phyloP scores from a whole-genome alignment of 2,329 filamentous ascomycete genomes.

The Phyllosticta paracitricarpa region DNA sequence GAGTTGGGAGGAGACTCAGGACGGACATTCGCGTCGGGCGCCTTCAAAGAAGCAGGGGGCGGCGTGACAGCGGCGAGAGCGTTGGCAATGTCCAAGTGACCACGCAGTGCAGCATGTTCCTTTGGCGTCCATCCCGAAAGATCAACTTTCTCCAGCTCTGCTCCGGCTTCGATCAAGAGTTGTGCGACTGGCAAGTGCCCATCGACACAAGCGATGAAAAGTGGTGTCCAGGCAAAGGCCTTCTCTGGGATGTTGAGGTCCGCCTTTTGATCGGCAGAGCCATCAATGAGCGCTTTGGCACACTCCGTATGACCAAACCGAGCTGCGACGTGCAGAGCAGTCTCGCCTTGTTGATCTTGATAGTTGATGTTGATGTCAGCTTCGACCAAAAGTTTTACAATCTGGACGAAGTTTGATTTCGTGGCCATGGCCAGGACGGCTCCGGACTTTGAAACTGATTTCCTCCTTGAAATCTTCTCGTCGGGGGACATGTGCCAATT shows the following conservation, averaged over 20 bases:
- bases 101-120: slow-evolving; percentile 84
- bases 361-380: slow-evolving; percentile 91
- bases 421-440: slow-evolving; percentile 81
- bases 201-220: slow-evolving; percentile 87
- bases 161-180: slow-evolving; percentile 67
- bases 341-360: slow-evolving; percentile 82
- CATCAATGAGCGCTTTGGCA: slow-evolving; percentile 63
- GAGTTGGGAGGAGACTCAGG: slow-evolving; percentile 39
- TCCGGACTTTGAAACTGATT: slow-evolving; percentile 69
- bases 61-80: slow-evolving; percentile 51
- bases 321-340: slow-evolving; percentile 82
- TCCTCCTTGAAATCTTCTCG: slow-evolving; percentile 54
- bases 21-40: slow-evolving; percentile 14
- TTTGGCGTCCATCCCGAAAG: slow-evolving; percentile 89
- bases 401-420: slow-evolving; percentile 74
- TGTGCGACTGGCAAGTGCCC: slow-evolving; percentile 67
- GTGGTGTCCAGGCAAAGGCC: slow-evolving; percentile 87
- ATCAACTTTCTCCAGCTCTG: slow-evolving; percentile 64
- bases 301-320: slow-evolving; percentile 79
- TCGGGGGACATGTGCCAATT: slow-evolving; percentile 59
- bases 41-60: slow-evolving; percentile 21
- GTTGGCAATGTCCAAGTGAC: slow-evolving; percentile 72
- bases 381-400: slow-evolving; percentile 79
- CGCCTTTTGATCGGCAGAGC: slow-evolving; percentile 59
- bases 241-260: slow-evolving; percentile 71